Evolutionary conservation across 2,329 filamentous ascomycete species (phyloP), one percentile per base, ranked within the genome.

Genomic region (Fusarium neocosmosporiellum): DNA sequence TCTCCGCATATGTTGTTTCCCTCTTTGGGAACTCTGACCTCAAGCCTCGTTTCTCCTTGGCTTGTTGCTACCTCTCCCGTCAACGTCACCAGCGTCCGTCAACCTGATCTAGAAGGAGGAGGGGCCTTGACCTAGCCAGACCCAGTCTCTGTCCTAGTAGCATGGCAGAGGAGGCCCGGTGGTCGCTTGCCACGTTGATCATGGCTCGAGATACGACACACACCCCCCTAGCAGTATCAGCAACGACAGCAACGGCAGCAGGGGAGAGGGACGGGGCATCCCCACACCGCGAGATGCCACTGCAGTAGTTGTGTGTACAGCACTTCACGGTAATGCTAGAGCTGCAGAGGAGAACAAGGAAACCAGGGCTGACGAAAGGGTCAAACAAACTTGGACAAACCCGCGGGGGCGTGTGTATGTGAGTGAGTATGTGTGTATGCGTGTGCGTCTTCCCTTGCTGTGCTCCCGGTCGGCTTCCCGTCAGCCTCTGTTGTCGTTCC

Each of bases 151-250:
- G 59, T 59, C 57, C 65, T 65, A 48, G 59, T 60, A 62, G 43
- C 46, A 73, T 67, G 43, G 63, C 37, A 61, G 27, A 41, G 16
- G 50, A 57, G 68, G 59, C 64, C 75, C 66, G 68, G 59, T 77
- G 72, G 69, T 69, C 75, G 75, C 63, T 75, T 80, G 80, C 79
- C 80, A 82, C 80, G 80, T 82, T 80, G 78, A 80, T 77, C 65
- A 66, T 70, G 67, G 69, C 67, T 75, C 75, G 66, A 68, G 71
- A 69, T 69, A 61, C 65, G 48, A 67, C 62, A 69, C 66, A 77
- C 72, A 31, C 69, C 58, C 74, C 69, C 72, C 72, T 61, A 66
- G 59, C 43, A 63, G 59, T 63, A 74, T 69, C 66, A 70, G 69
- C 58, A 72, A 69, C 43, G 62, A 66, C 59, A 72, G 59, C 67